Percentiles rank a stretch among this genome's conserved stretches.
Evolutionary conservation across 768 basidiomycete genomes (phyloP).

Genomic region (Filobasidium floriforme): DNA sequence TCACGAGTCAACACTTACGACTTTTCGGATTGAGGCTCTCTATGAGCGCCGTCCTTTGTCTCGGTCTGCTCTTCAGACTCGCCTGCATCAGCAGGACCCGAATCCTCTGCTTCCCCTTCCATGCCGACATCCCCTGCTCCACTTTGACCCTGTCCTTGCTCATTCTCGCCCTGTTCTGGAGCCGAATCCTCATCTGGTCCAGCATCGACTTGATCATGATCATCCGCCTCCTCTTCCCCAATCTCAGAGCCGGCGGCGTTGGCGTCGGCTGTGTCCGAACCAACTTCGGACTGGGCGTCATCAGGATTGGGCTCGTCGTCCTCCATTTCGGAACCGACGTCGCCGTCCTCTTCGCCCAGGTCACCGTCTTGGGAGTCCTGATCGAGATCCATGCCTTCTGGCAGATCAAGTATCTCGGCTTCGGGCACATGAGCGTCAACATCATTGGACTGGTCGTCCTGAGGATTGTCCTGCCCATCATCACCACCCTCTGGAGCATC

Average conservation of each 20-base stretch:
- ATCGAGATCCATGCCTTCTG: constrained; percentile 70
- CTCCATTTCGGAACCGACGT: constrained; percentile 40
- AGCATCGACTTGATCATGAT: constrained; percentile 45
- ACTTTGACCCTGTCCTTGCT: constrained; percentile 17
- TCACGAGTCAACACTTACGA: neutral
- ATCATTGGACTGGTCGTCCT: constrained; percentile 20
- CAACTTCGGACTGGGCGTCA: constrained; percentile 18
- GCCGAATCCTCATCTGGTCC: constrained; percentile 31
- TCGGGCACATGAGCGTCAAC: constrained; percentile 53
- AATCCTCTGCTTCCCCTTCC: constrained; percentile 44
- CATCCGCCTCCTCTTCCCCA: constrained; percentile 38
- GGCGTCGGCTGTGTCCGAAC: constrained; percentile 26
- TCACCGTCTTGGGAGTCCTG: constrained; percentile 32
- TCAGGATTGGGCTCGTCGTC: constrained; percentile 29
- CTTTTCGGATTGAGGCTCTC: neutral
- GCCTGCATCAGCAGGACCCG: constrained; percentile 21
- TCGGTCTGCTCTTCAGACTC: constrained; percentile 22
- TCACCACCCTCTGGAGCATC: constrained; percentile 6
- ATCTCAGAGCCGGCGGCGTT: constrained; percentile 9
- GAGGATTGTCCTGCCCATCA: constrained; percentile 29
- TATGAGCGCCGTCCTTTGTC: neutral
- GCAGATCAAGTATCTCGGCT: constrained; percentile 75
- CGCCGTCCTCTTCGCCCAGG: constrained; percentile 35
- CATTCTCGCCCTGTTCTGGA: constrained; percentile 22
- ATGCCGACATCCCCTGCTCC: constrained; percentile 33